Base-by-base conservation (phyloP, 441 rosid genomes). In the Arabidopsis hybrid region DNA sequence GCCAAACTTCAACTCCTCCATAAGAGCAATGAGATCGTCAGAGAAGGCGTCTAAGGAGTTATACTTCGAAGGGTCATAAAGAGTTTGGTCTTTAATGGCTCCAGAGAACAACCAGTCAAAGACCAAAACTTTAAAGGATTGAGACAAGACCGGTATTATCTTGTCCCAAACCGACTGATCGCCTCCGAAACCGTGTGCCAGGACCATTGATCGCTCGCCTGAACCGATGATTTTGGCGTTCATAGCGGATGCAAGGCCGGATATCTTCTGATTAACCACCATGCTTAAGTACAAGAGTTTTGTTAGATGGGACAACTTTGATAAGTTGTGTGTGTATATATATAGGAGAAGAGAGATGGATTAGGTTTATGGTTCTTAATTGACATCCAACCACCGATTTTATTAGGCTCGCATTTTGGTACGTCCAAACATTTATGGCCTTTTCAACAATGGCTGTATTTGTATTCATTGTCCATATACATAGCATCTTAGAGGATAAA, bases 21-120 rank as follows among this genome's bases (percentile, higher is more conserved):
- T 13, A n/a, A 94, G 85, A 34, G 51, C 36, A 7, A 90, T 85
- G 39, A 94, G 77, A 79, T 89, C 96, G 2, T 78, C 56, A 21
- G 92, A 90, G 63, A 84, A 91, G 50, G 80, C 85, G 1, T 87
- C 88, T 18, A 80, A 85, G 4, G 93, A 83, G 16, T 87, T 72
- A 78, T 91, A 80, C 77, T 83, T 91, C 1, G 49, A 81, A 12
- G 87, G 88, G 74, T 91, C 89, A 42, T 78, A 91, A 52, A 83
- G 80, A 60, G 61, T 65, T n/a, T 81, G 83, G 39, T 87, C 93
- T 72, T 85, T 79, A 4, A 85, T 83, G 26, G 91, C 83, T 11
- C 96, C 93, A 4, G 97, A 83, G 79, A 89, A 93, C 35, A 61
- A 51, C 97, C 97, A 91, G 46, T 93, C 98, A 51, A 90, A 93